A percentile compares a stretch with the other conserved stretches of the same genome.
Conservation (phyloP, 495 filamentous ascomycete species). For the Penicillium mononematosum region DNA sequence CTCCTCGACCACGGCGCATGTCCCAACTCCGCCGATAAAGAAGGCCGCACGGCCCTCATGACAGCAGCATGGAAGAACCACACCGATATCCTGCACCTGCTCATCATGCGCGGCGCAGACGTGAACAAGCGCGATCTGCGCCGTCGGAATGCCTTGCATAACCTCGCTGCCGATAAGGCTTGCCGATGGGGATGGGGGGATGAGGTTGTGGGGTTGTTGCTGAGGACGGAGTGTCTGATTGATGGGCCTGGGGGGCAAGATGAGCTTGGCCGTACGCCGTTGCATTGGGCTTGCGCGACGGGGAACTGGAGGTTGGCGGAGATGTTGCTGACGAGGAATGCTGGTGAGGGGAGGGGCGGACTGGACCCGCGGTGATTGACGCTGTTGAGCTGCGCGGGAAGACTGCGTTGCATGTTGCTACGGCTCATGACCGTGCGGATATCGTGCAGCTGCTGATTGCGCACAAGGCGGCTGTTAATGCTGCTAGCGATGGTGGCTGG, state of each 20-base stretch:
- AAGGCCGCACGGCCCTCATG: slow-evolving; percentile 57
- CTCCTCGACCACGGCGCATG: slow-evolving; percentile 46
- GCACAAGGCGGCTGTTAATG: slow-evolving; percentile 52
- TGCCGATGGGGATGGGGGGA: slow-evolving; percentile 49
- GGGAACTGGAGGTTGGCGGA: slow-evolving; percentile 56
- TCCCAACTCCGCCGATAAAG: slow-evolving; percentile 43
- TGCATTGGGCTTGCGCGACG: slow-evolving; percentile 65
- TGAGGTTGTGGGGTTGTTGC: slow-evolving; percentile 46
- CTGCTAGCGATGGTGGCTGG: slow-evolving; percentile 61
- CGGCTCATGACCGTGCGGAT: slow-evolving; percentile 50
- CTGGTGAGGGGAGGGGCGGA: slow-evolving; percentile 44
- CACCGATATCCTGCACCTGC: slow-evolving; percentile 47
- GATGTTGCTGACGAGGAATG: slow-evolving; percentile 48
- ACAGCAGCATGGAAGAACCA: slow-evolving; percentile 58
- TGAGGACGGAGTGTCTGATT: slow-evolving; percentile 43
- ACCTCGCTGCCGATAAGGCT: slow-evolving; percentile 55
- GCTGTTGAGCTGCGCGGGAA: slow-evolving; percentile 58
- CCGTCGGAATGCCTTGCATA: slow-evolving; percentile 50
- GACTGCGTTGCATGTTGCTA: slow-evolving; percentile 60
- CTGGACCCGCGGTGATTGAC: slow-evolving; percentile 47
- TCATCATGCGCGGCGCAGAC: slow-evolving; percentile 51
- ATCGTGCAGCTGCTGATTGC: slow-evolving; percentile 56
- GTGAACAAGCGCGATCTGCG: slow-evolving; percentile 44
- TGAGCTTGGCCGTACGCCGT: slow-evolving; percentile 54
- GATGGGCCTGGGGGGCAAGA: slow-evolving; percentile 40